Conservation (phyloP, 345 rosid species). For the Eucalyptus albens region DNA sequence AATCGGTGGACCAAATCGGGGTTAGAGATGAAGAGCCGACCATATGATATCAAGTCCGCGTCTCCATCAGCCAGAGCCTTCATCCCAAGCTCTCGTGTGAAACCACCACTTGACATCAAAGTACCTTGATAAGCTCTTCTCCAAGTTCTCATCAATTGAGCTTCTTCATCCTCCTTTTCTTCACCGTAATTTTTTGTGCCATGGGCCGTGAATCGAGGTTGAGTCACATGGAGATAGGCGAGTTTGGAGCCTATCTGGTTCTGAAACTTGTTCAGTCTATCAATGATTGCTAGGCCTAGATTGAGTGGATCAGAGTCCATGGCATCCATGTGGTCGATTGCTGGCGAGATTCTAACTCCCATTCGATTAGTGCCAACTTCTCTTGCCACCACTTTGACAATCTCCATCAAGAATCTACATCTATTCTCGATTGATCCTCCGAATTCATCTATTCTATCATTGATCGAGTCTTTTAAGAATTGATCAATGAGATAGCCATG, state of each 20-base stretch:
- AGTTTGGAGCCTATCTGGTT: constrained; percentile 31
- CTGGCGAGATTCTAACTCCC: constrained; percentile 70
- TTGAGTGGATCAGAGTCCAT: constrained; percentile 63
- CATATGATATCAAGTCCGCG: constrained; percentile 71
- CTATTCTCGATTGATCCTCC: constrained; percentile 64
- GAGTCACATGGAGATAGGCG: constrained; percentile 72
- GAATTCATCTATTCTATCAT: constrained; percentile 65
- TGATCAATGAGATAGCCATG: constrained; percentile 89
- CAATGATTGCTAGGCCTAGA: constrained; percentile 55
- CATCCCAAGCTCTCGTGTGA: constrained; percentile 52
- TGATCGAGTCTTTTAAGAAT: constrained; percentile 72
- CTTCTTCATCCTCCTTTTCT: constrained; percentile 2
- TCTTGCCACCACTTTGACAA: constrained; percentile 36
- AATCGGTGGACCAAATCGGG: constrained; percentile 69
- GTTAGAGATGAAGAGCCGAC: constrained; percentile 72
- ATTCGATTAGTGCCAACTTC: constrained; percentile 52
- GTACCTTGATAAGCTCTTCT: constrained; percentile 53
- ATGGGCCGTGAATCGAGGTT: constrained; percentile 59
- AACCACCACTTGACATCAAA: constrained; percentile 73
- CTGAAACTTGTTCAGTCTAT: constrained; percentile 52
- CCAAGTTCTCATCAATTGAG: constrained; percentile 24
- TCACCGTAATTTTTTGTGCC: constrained; percentile 50
- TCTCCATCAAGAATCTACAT: constrained; percentile 53
- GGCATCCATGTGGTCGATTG: constrained; percentile 74
- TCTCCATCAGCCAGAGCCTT: constrained; percentile 55